These are phyloP conservation scores for Trichoderma endophyticum DNA, from an alignment of 2,329 filamentous ascomycete species.

Conservation along the genomic window DNA sequence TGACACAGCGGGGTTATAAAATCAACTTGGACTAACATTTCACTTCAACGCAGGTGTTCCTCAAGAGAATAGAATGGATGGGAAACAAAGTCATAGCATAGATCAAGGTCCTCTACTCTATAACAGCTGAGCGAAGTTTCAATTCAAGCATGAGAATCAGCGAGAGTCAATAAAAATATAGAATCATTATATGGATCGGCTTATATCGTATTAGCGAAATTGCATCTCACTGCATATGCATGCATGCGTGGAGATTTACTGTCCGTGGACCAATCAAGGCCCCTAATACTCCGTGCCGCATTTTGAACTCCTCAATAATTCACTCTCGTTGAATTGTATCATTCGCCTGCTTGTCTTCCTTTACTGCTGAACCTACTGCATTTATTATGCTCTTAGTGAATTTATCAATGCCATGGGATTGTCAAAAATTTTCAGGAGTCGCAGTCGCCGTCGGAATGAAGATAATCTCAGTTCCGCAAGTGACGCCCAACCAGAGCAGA, in stretches of 20 bases:
- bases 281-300: neutral
- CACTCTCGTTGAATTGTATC: neutral
- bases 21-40: neutral
- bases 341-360: neutral
- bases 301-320: neutral
- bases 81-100: neutral
- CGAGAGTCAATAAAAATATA: neutral
- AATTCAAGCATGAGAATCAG: neutral
- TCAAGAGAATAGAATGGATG: neutral
- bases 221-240: neutral
- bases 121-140: neutral
- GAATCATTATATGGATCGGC: neutral
- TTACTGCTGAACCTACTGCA: neutral
- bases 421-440: neutral
- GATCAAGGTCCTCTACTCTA: neutral
- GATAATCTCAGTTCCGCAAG: neutral
- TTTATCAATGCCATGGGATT: neutral
- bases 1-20: too few species aligned
- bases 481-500: neutral
- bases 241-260: neutral
- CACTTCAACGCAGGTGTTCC: neutral
- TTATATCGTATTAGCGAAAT: neutral
- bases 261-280: neutral
- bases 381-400: neutral
- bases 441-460: neutral